Conservation (phyloP, 2,329 filamentous ascomycete genomes). For the Didymella keratinophila region DNA sequence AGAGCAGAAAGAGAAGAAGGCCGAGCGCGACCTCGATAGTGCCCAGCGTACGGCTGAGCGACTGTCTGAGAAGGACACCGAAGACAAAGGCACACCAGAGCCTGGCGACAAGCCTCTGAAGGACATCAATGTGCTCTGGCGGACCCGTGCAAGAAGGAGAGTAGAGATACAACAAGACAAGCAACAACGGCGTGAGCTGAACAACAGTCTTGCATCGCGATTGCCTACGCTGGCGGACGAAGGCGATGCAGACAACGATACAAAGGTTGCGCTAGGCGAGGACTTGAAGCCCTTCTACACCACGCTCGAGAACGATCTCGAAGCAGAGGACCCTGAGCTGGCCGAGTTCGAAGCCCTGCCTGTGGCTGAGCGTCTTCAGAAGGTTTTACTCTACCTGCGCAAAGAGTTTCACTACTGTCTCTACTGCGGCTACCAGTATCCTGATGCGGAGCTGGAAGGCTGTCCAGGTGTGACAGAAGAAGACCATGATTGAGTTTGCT, state of each 20-base stretch:
- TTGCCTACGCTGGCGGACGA: conserved; percentile 68
- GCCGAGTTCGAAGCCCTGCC: conserved; percentile 78
- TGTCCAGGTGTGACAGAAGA: conserved; percentile 90
- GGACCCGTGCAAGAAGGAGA: conserved; percentile 74
- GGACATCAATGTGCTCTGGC: conserved; percentile 79
- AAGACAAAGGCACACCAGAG: conserved; percentile 32
- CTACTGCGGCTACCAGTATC: conserved; percentile 91
- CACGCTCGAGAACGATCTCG: conserved; percentile 71
- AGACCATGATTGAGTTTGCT: conserved; percentile 68
- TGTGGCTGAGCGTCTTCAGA: conserved; percentile 70
- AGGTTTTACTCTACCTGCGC: conserved; percentile 74
- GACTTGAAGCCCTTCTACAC: conserved; percentile 57
- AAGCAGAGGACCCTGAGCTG: conserved; percentile 81
- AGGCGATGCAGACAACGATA: conserved; percentile 76
- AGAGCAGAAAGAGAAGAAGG: conserved; percentile 46
- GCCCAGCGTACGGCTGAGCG: conserved; percentile 85
- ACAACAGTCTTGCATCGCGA: conserved; percentile 50
- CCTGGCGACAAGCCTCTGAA: conserved; percentile 63
- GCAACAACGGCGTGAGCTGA: conserved; percentile 39
- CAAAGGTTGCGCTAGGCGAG: conserved; percentile 72
- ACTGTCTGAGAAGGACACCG: conserved; percentile 61
- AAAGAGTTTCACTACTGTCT: conserved; percentile 84
- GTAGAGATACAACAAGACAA: conserved; percentile 73
- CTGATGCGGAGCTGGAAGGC: conserved; percentile 77
- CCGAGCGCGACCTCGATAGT: conserved; percentile 74